phyloP scores from a whole-genome alignment of 768 basidiomycete species.

The Artomyces pyxidatus region DNA sequence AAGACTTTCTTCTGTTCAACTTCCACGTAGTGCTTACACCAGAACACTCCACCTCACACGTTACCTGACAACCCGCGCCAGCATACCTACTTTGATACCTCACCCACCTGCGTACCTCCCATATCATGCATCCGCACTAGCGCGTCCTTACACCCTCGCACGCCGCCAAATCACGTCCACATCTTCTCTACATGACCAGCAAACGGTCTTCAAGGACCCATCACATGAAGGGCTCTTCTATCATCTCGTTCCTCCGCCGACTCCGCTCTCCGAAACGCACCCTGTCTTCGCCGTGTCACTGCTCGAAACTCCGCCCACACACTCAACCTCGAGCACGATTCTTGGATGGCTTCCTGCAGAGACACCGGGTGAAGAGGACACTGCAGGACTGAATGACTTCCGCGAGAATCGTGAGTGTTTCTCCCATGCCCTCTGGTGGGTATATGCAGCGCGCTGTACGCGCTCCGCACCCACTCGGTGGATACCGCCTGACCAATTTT shows the following conservation, averaged over 20 bases:
- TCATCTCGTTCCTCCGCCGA: slow-evolving; percentile 12
- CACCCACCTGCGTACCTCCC: too few relatives aligned
- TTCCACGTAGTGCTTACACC: too few relatives aligned
- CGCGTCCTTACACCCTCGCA: too few relatives aligned
- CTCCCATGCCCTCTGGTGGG: neutral
- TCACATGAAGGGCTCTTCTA: slow-evolving; percentile 11
- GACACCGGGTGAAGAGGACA: slow-evolving; percentile 22
- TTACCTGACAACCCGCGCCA: too few relatives aligned
- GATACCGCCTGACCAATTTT: too few relatives aligned
- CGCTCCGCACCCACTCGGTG: too few relatives aligned
- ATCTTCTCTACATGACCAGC: neutral
- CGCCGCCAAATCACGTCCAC: too few relatives aligned
- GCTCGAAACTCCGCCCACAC: slow-evolving; percentile 7
- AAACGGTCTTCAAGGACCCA: slow-evolving; percentile 12
- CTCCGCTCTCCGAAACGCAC: slow-evolving; percentile 2
- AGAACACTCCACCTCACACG: too few relatives aligned
- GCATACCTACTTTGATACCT: too few relatives aligned
- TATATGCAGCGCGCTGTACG: neutral
- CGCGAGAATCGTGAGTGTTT: slow-evolving; percentile 53
- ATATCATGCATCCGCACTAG: too few relatives aligned
- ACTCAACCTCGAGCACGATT: slow-evolving; percentile 8
- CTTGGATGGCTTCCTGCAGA: slow-evolving; percentile 16
- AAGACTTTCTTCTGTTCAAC: too few relatives aligned
- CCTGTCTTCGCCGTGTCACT: slow-evolving; percentile 15
- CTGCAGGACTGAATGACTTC: slow-evolving; percentile 63